phyloP scores from a whole-genome alignment of 345 rosid species.

The Populus deltoides region DNA sequence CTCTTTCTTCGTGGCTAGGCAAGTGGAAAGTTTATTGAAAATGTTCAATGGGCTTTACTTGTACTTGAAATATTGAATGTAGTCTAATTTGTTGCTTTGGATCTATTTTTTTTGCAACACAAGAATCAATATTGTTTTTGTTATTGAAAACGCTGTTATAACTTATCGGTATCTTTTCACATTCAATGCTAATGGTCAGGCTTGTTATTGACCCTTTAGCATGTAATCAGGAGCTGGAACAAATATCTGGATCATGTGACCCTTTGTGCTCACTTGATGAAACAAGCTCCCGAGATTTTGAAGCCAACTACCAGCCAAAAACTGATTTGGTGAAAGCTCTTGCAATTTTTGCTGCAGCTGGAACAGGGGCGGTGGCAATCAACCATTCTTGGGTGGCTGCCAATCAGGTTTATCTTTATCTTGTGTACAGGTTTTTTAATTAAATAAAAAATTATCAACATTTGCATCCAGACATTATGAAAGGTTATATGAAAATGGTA shows the following conservation, averaged over 20 bases:
- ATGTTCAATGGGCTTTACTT: neutral
- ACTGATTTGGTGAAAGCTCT: slow-evolving; percentile 76
- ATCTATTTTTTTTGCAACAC: neutral
- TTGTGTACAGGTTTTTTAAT: neutral
- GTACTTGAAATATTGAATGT: neutral
- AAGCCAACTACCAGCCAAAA: slow-evolving; percentile 72
- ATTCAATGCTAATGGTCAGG: neutral
- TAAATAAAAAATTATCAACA: neutral
- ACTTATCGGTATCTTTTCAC: neutral
- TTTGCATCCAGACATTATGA: neutral
- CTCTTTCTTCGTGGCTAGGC: neutral
- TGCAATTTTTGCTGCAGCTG: slow-evolving; percentile 72
- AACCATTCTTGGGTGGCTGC: slow-evolving; percentile 96
- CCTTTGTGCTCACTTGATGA: slow-evolving; percentile 90
- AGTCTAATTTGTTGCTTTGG: neutral
- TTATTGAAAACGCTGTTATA: neutral
- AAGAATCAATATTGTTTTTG: neutral
- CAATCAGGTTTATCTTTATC: slow-evolving; percentile 58
- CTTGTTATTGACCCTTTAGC: slow-evolving; percentile 16
- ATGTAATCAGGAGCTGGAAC: slow-evolving; percentile 52
- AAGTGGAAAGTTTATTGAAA: neutral
- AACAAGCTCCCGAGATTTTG: slow-evolving; percentile 66
- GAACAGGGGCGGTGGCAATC: slow-evolving; percentile 77
- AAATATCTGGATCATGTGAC: slow-evolving; percentile 68
- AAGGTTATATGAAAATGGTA: neutral